Conservation (phyloP, 2,329 filamentous ascomycete genomes). For the Talaromyces funiculosus region DNA sequence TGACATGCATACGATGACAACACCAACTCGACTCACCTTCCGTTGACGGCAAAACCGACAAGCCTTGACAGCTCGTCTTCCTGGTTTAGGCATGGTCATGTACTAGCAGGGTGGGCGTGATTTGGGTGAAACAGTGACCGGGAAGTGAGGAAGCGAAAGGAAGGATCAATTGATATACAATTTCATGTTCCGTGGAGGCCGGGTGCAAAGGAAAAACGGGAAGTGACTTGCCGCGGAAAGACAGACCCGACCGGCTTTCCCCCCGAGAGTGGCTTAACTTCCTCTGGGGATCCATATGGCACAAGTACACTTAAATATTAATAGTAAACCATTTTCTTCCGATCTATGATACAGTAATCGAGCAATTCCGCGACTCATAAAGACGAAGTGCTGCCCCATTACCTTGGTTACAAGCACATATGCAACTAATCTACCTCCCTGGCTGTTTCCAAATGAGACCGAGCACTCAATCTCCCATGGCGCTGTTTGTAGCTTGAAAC, state of each 20-base stretch:
- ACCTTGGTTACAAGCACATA: no score
- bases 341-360: neutral
- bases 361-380: neutral
- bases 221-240: neutral
- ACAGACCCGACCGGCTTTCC: neutral
- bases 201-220: neutral
- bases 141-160: neutral
- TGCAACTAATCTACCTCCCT: neutral
- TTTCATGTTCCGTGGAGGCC: neutral
- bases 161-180: no score
- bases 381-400: neutral
- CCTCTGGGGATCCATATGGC: no score
- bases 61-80: constrained; percentile 10
- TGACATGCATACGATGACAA: neutral
- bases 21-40: constrained; percentile 5
- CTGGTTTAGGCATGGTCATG: constrained; percentile 4
- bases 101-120: neutral
- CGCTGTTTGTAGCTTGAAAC: neutral
- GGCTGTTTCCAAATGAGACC: neutral
- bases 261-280: no score
- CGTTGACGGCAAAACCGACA: constrained; percentile 12
- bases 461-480: neutral
- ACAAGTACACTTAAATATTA: no score
- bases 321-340: neutral
- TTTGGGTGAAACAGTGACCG: neutral